These are phyloP conservation scores for Parsonsia alboflavescens DNA, from an alignment of 257 asterid species.

Conservation along the genomic window DNA sequence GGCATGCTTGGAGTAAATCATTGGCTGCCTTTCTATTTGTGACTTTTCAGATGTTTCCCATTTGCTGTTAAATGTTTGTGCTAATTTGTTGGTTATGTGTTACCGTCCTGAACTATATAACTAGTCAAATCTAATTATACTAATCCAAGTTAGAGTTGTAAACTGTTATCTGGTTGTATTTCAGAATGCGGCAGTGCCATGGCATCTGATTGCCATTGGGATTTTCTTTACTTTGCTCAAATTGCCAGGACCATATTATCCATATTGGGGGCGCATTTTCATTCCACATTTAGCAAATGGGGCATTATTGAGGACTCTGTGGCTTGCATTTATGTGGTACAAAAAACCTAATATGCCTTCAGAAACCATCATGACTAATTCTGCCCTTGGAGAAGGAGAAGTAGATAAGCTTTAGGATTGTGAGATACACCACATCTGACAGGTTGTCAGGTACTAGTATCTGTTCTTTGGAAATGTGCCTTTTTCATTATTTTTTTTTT, in stretches of 20 bases:
- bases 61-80: conserved; percentile 1
- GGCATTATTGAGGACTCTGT: conserved; percentile 62
- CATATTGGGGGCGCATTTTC: conserved; percentile 87
- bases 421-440: conserved; percentile 1
- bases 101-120: not conserved
- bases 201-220: conserved; percentile 66
- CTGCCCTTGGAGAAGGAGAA: conserved; percentile 23
- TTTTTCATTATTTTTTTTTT: not conserved
- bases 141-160: not conserved
- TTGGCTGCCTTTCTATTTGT: not conserved
- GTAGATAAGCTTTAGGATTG: conserved; percentile 20
- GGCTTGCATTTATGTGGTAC: conserved; percentile 74
- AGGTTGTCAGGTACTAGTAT: conserved; percentile 43
- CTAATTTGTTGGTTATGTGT: conserved; percentile 1
- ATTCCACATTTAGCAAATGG: conserved; percentile 91
- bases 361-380: conserved; percentile 22
- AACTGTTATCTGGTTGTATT: conserved; percentile 12
- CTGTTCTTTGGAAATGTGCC: not conserved
- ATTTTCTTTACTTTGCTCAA: conserved; percentile 63
- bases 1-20: not conserved
- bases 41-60: not conserved
- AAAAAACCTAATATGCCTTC: conserved; percentile 39
- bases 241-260: conserved; percentile 87
- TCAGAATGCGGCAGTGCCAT: conserved; percentile 78
- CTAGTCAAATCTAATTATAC: not conserved